These are phyloP conservation scores for Globisporangium mamillatum DNA, from an alignment of 352 stramenopile genomes.

Conservation along the genomic window DNA sequence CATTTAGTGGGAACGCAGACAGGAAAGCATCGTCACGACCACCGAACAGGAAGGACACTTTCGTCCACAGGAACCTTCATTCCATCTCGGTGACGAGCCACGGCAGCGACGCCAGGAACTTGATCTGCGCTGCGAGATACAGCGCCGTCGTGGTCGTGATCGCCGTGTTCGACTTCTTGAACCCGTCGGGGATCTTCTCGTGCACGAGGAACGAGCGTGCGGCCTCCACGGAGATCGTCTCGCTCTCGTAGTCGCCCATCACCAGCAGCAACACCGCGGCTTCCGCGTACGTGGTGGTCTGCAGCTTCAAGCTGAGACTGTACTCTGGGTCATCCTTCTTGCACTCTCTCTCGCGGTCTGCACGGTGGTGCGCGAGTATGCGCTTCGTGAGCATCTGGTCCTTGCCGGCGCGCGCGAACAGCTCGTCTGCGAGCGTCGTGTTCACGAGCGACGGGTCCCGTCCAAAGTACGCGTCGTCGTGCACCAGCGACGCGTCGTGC, in stretches of 20 bases:
- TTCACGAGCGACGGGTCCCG: conserved; percentile 46
- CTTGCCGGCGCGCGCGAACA: conserved; percentile 33
- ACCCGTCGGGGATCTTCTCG: conserved; percentile 49
- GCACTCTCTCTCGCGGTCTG: conserved; percentile 42
- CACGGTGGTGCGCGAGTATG: conserved; percentile 41
- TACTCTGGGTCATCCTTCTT: conserved; percentile 40
- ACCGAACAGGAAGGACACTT: conserved; percentile 5
- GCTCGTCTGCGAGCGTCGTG: conserved; percentile 31
- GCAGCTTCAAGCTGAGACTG: conserved; percentile 34
- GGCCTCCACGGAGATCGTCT: conserved; percentile 37
- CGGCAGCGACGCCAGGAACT: conserved; percentile 25
- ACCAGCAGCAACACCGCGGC: conserved; percentile 42
- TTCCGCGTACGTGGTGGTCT: conserved; percentile 43
- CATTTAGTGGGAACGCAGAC: conserved; percentile 8
- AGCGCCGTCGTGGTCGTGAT: conserved; percentile 33
- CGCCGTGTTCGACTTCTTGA: conserved; percentile 26
- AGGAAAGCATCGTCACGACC: neutral
- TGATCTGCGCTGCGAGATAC: conserved; percentile 42
- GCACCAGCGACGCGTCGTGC: conserved; percentile 69
- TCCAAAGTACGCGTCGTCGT: conserved; percentile 48
- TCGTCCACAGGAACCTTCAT: conserved; percentile 6
- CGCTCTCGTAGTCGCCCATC: conserved; percentile 36
- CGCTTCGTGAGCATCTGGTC: conserved; percentile 31
- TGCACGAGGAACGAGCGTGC: conserved; percentile 47
- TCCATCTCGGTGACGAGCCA: neutral